phyloP scores from a whole-genome alignment of 805 yeast species.

The Lipomyces sp. region DNA sequence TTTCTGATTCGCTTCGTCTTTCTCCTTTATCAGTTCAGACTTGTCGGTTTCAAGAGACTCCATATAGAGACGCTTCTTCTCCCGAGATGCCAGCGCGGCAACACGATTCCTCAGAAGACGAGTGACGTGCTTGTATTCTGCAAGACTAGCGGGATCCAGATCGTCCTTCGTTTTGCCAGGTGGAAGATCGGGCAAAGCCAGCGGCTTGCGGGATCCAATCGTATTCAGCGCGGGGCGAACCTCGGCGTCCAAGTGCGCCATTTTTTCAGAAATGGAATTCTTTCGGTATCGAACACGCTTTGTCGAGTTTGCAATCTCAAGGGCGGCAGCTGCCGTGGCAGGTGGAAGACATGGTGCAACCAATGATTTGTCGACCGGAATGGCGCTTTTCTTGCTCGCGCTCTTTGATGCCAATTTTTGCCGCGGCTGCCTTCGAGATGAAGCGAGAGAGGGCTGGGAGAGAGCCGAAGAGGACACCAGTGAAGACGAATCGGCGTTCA shows the following conservation, averaged over 20 bases:
- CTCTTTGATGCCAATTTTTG: not conserved
- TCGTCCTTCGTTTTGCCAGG: constrained; percentile 29
- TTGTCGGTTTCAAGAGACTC: constrained; percentile 21
- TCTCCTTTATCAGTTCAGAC: constrained; percentile 10
- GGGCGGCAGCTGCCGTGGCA: constrained; percentile 25
- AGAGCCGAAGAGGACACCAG: not conserved
- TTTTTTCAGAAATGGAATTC: constrained; percentile 27
- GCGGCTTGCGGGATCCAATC: constrained; percentile 28
- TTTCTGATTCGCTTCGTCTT: not conserved
- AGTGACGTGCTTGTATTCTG: constrained; percentile 26
- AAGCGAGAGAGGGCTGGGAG: not conserved
- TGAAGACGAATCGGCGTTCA: too few relatives aligned
- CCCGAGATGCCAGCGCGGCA: constrained; percentile 28
- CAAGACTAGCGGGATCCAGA: constrained; percentile 25
- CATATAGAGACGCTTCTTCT: constrained; percentile 24
- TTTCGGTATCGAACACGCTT: constrained; percentile 29
- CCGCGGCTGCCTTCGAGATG: too few relatives aligned
- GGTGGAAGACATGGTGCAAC: constrained; percentile 19
- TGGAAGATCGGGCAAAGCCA: constrained; percentile 25
- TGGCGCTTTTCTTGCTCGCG: not conserved
- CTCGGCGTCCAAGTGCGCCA: constrained; percentile 18
- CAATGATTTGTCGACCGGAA: not conserved
- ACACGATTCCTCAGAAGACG: constrained; percentile 26
- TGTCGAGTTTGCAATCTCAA: constrained; percentile 24
- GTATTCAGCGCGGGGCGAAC: constrained; percentile 25